These are phyloP conservation scores for Grifola frondosa DNA, from an alignment of 1,284 basidiomycete species.

Conservation along the genomic window DNA sequence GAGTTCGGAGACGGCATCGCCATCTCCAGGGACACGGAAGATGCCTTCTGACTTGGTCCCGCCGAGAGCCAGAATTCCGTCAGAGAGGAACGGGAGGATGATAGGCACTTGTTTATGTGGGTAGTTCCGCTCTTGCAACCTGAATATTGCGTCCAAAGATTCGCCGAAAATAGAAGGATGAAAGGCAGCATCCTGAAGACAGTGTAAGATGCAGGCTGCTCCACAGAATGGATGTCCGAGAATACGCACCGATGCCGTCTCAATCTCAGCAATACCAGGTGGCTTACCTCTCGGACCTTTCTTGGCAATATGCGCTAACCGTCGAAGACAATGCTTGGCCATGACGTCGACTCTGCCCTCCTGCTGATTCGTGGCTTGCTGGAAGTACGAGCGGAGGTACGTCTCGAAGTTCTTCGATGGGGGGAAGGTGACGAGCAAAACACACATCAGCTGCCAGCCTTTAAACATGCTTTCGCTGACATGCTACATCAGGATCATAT, in stretches of 20 bases:
- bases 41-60: slow-evolving; percentile 85
- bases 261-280: slow-evolving; percentile 79
- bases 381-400: slow-evolving; percentile 77
- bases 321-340: slow-evolving; percentile 81
- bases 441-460: slow-evolving; percentile 90
- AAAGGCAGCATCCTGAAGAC: slow-evolving; percentile 79
- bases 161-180: slow-evolving; percentile 92
- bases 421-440: slow-evolving; percentile 83
- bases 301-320: slow-evolving; percentile 68
- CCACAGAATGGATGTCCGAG: neutral
- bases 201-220: neutral
- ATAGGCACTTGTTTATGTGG: slow-evolving; percentile 84
- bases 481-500: slow-evolving; percentile 5
- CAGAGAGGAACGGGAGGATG: slow-evolving; percentile 87
- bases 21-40: slow-evolving; percentile 88
- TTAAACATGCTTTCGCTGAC: slow-evolving; percentile 80
- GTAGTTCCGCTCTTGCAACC: slow-evolving; percentile 82
- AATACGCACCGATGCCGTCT: slow-evolving; percentile 73
- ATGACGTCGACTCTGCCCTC: slow-evolving; percentile 83
- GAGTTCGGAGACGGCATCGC: slow-evolving; percentile 80
- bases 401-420: slow-evolving; percentile 89
- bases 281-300: slow-evolving; percentile 84
- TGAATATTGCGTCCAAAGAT: slow-evolving; percentile 79
- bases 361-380: slow-evolving; percentile 60
- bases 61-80: slow-evolving; percentile 85